phyloP scores from a whole-genome alignment of 305 asterid species.

The Caryopteris hybrid region DNA sequence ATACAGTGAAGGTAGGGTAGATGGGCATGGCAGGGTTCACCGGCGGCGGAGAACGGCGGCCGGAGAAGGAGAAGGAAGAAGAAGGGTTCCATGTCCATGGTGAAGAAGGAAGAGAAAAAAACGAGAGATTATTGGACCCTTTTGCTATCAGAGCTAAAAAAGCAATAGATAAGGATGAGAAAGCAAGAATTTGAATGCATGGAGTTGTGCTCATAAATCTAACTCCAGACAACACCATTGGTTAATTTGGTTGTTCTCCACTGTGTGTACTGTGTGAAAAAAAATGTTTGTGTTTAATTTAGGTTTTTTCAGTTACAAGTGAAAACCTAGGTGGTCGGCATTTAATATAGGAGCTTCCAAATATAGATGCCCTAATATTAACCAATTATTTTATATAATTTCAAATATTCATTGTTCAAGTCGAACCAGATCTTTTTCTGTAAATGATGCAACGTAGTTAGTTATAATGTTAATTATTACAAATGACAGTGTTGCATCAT shows the following conservation, averaged over 20 bases:
- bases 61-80: conserved; percentile 4
- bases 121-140: conserved; percentile 20
- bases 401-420: too few species aligned
- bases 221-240: conserved; percentile 17
- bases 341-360: conserved; percentile 9
- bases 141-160: conserved; percentile 20
- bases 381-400: background rate
- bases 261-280: background rate
- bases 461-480: too few species aligned
- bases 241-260: conserved; percentile 8
- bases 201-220: conserved; percentile 11
- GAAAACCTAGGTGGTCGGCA: conserved; percentile 29
- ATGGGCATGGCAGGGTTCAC: conserved; percentile 24
- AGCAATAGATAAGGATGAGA: conserved; percentile 22
- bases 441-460: too few species aligned
- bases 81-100: conserved; percentile 19
- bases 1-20: conserved; percentile 54
- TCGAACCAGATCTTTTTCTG: too few species aligned
- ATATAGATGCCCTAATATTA: conserved; percentile 5
- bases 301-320: background rate
- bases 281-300: too few species aligned
- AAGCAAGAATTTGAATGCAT: conserved; percentile 22
- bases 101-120: conserved; percentile 25
- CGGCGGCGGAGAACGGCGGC: background rate
- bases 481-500: too few species aligned